phyloP scores from a whole-genome alignment of 192 early-diverging fungal species.

The Backusella tuberculispora region DNA sequence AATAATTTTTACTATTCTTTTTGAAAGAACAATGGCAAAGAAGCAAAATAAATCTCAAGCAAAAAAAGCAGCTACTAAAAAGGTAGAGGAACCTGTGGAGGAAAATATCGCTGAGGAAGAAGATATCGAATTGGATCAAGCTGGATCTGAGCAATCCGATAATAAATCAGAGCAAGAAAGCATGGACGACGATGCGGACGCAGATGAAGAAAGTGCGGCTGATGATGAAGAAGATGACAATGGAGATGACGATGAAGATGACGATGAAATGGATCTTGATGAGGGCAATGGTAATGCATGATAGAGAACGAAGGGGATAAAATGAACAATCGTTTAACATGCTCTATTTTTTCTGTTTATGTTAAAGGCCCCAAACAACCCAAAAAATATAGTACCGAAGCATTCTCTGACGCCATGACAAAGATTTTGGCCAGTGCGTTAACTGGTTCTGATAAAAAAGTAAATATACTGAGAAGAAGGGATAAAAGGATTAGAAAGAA shows the following conservation, averaged over 20 bases:
- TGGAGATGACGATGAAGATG: background rate
- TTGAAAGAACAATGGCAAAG: slow-evolving; percentile 12
- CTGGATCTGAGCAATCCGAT: slow-evolving; percentile 47
- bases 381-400: slow-evolving; percentile 56
- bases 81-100: background rate
- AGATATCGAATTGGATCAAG: slow-evolving; percentile 40
- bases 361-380: slow-evolving; percentile 23
- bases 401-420: slow-evolving; percentile 69
- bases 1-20: background rate
- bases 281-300: background rate
- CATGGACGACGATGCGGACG: slow-evolving; percentile 29
- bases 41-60: background rate
- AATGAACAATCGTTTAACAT: background rate
- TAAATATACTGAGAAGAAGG: background rate
- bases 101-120: slow-evolving; percentile 23
- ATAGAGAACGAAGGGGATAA: background rate
- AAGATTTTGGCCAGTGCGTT: slow-evolving; percentile 64
- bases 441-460: slow-evolving; percentile 45
- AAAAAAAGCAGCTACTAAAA: slow-evolving; percentile 6
- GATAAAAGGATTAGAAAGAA: slow-evolving; percentile 10
- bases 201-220: slow-evolving; percentile 33
- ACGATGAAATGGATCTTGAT: slow-evolving; percentile 26
- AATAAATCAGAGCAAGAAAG: slow-evolving; percentile 39
- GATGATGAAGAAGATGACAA: slow-evolving; percentile 46
- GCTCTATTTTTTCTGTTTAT: background rate